Base-by-base conservation (phyloP, 305 asterid species). In the Fraxinus nigra region DNA sequence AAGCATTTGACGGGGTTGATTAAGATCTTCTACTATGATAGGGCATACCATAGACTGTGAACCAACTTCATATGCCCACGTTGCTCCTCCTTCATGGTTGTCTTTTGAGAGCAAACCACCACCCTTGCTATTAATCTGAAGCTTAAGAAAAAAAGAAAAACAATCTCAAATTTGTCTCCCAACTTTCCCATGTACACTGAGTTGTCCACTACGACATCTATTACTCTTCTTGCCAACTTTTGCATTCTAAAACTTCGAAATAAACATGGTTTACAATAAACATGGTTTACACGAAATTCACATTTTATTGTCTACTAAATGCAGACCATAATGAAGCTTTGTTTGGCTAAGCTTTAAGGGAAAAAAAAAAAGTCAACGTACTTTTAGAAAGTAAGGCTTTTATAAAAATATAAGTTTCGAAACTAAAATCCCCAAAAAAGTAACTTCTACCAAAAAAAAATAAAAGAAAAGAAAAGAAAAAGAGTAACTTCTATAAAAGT, bases 11-110 rank as follows among this genome's bases (percentile, higher is more conserved):
- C 91, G 87, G 75, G 93, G 95, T 76, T 89, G 90, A 89, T 91
- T 90, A 14, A 92, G 89, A 86, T 93, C 92, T 92, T 93, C 97
- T 26, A 93, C 94, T 75, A 90, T 84, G 56, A 93, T 93, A 7
- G 97, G 98, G 82, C 97, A 92, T 84, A 87, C 89, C 90, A 83
- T 88, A 65, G 94, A 88, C 80, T 91, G 92, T 5, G 92, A 90
- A 18, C 97, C 97, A 30, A 93, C 89, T 90, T 93, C 98, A 80
- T 90, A 92, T 0, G 93, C 98, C 97, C 98, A 93, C 0, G 97
- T 93, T 38, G 93, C 97, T 82, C 97, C 97, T 43, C 94, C 92
- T 77, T 89, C 95, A 75, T 80, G 81, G 79, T 87, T 88, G 75
- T 90, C 95, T 85, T 86, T 90, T 51, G 84, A 74, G 65, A 87